Percentiles rank a stretch among this genome's conserved stretches.
Evolutionary conservation across 2,329 filamentous ascomycete species (phyloP).

Genomic region (Fusarium sterilihyphosum): DNA sequence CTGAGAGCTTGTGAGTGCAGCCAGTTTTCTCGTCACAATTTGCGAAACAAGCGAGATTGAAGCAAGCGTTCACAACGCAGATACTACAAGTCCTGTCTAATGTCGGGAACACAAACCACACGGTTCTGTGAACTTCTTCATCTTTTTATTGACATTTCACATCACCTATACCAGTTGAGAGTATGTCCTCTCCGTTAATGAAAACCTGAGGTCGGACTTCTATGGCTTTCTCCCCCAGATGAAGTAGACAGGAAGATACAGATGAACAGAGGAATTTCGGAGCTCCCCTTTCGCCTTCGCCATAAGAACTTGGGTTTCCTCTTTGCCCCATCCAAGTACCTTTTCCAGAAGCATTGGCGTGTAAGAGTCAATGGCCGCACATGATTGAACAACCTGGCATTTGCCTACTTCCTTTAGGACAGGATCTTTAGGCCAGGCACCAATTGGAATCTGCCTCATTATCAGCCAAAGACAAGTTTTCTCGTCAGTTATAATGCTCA

Average conservation of each 20-base stretch:
- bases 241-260: conserved; percentile 26
- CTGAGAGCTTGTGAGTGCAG: not conserved
- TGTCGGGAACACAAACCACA: too few species aligned
- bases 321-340: conserved; percentile 28
- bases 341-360: conserved; percentile 28
- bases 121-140: not conserved
- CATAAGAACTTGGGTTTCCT: conserved; percentile 34
- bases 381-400: conserved; percentile 25
- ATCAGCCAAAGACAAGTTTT: not conserved
- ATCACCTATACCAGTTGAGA: too few species aligned
- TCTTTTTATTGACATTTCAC: not conserved
- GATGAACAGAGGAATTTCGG: conserved; percentile 29
- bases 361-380: conserved; percentile 29
- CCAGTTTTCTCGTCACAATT: not conserved
- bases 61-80: not conserved
- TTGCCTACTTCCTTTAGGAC: conserved; percentile 24
- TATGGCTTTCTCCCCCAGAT: conserved; percentile 26
- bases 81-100: not conserved
- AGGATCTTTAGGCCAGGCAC: conserved; percentile 21
- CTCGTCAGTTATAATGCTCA: fast-evolving
- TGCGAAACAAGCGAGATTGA: not conserved
- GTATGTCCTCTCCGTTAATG: not conserved
- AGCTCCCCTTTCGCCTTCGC: conserved; percentile 35
- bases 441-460: conserved; percentile 13
- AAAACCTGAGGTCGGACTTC: not conserved